Conservation (phyloP, 2,329 filamentous ascomycete species). For the Aureobasidium zeae region DNA sequence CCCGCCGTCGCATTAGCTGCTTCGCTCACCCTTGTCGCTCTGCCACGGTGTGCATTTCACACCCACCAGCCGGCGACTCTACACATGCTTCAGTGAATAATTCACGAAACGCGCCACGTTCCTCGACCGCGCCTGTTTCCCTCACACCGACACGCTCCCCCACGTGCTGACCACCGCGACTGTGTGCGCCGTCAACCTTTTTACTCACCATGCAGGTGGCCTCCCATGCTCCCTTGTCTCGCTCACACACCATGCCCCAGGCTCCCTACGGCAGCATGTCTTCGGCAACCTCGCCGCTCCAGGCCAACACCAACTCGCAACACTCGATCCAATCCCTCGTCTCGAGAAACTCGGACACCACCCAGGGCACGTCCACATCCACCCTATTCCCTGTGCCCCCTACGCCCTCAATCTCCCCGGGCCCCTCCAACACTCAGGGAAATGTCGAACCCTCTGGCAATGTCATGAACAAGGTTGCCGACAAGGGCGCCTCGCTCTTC, state of each 20-base stretch:
- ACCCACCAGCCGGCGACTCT: background rate
- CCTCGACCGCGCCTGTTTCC: constrained; percentile 8
- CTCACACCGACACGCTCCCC: constrained; percentile 1
- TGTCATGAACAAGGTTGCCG: constrained; percentile 94
- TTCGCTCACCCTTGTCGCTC: background rate
- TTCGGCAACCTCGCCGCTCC: constrained; percentile 31
- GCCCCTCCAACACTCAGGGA: constrained; percentile 40
- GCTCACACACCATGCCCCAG: constrained; percentile 23
- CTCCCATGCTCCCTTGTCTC: constrained; percentile 24
- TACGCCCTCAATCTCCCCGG: constrained; percentile 15
- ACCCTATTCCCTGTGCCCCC: constrained; percentile 35
- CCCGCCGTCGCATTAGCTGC: constrained; percentile 4
- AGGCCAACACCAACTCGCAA: constrained; percentile 38
- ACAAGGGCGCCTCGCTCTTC: constrained; percentile 84
- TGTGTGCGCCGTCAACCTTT: background rate
- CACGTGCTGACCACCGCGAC: constrained; percentile 6
- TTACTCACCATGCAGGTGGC: constrained; percentile 23
- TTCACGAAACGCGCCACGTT: background rate
- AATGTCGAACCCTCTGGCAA: constrained; percentile 72
- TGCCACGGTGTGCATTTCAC: background rate
- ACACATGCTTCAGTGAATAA: constrained; percentile 3
- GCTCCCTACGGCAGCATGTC: constrained; percentile 21
- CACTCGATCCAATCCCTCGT: constrained; percentile 40
- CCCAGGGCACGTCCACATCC: constrained; percentile 36
- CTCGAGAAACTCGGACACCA: constrained; percentile 40